phyloP scores from a whole-genome alignment of 2,329 filamentous ascomycete genomes.

The Trichoderma aggressivum region DNA sequence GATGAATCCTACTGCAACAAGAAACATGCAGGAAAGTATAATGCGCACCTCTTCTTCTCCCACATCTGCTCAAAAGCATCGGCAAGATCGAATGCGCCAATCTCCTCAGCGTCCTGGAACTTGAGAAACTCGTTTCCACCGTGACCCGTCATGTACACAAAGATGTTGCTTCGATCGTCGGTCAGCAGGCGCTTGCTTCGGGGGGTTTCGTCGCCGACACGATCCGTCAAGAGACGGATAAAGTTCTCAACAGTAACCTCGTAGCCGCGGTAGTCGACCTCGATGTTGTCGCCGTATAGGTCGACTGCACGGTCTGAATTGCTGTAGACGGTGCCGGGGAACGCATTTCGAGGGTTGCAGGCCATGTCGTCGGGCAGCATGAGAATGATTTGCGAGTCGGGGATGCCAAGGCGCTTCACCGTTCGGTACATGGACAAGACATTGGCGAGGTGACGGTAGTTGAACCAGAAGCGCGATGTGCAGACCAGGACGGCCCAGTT shows the following conservation, averaged over 20 bases:
- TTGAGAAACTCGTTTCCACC: slow-evolving; percentile 97
- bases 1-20: neutral
- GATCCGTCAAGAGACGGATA: slow-evolving; percentile 89
- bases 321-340: slow-evolving; percentile 96
- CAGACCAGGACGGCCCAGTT: slow-evolving; percentile 99
- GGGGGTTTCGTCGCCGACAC: slow-evolving; percentile 91
- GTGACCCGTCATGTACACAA: slow-evolving; percentile 99
- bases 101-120: slow-evolving; percentile 97
- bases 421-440: slow-evolving; percentile 96
- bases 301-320: slow-evolving; percentile 95
- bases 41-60: slow-evolving; percentile 86
- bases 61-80: slow-evolving; percentile 99
- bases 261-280: slow-evolving; percentile 97
- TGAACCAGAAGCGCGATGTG: slow-evolving; percentile 99
- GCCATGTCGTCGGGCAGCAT: slow-evolving; percentile 99
- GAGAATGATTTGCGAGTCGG: slow-evolving; percentile 97
- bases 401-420: slow-evolving; percentile 95
- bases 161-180: slow-evolving; percentile 91
- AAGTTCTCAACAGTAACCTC: slow-evolving; percentile 99
- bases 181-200: slow-evolving; percentile 90
- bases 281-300: slow-evolving; percentile 96
- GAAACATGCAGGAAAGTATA: neutral
- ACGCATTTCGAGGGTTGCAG: slow-evolving; percentile 97
- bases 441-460: slow-evolving; percentile 97
- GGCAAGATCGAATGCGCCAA: slow-evolving; percentile 90